Evolutionary conservation across 2,329 filamentous ascomycete genomes (phyloP), one percentile per base, ranked within the genome.

Genomic region (Lecanosticta acicola): DNA sequence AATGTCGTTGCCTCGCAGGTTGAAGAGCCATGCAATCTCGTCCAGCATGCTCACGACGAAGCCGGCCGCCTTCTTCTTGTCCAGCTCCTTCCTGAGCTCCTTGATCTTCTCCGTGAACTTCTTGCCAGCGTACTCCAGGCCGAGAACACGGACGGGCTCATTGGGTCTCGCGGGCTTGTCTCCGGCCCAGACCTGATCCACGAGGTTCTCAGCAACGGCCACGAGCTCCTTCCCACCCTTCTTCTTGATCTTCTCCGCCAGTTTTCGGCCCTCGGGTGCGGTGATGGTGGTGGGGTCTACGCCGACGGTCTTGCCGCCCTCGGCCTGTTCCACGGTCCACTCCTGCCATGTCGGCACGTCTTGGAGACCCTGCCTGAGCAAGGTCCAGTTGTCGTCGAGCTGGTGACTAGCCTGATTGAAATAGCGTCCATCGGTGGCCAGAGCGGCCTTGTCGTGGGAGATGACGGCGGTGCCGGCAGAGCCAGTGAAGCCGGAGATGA

Each of bases 1-100:
- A 55, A 98, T 97, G 64, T 97, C 93, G 66, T 78, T 93, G 58
- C 93, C 93, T 57, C 93, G 83, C 39, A 98, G 72, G 68, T 98
- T 98, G 73, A 96, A 96, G n/a, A 98, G 76, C 93, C 93, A 98
- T 9, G 93, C 93, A 59, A 96, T 81, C 68, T 98, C 93, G 61
- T 98, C 93, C 35, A 98, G 79, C 83, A 94, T 90, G 4, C 90
- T 96, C 37, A 97, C 80, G 39, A 97, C 81, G 57, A 97, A 88
- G 1, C 87, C 91, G 14, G 83, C 78, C 4, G 83, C 84, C 63
- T 93, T 93, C 71, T 87, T 94, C 74, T 93, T 95, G 50, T 87
- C 83, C 13, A 98, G 72, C 58, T 96, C 90, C 65, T 91, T 90
- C n/a, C 90, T 81, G 46, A 98, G 71, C 37, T 94, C 89, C 18